Conservation (phyloP, 140 eudicot genomes). For the Ambrosia hybrid region DNA sequence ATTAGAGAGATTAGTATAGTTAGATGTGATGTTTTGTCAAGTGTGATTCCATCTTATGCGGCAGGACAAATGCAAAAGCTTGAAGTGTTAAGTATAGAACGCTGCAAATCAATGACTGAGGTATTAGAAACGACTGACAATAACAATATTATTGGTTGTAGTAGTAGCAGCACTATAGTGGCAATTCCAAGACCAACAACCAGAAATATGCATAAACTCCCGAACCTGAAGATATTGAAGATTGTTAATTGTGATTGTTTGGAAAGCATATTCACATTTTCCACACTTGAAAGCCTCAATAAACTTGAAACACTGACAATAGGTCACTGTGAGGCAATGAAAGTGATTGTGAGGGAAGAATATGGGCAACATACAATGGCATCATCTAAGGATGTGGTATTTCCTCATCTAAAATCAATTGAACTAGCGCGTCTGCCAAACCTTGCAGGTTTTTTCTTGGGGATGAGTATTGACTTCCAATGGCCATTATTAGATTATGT, state of each 20-base stretch:
- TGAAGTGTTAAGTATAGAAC: too few species aligned
- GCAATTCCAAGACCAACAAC: background rate
- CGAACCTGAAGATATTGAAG: background rate
- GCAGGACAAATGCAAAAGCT: too few species aligned
- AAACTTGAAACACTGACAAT: background rate
- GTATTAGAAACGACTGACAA: background rate
- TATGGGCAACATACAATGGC: background rate
- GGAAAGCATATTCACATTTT: background rate
- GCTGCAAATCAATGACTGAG: too few species aligned
- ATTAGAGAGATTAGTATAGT: too few species aligned
- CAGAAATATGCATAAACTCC: background rate
- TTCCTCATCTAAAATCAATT: too few species aligned
- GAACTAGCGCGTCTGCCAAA: too few species aligned
- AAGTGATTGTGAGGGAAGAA: conserved; percentile 22
- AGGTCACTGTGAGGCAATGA: background rate
- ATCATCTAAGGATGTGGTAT: background rate
- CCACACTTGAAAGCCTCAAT: background rate
- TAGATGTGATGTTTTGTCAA: too few species aligned
- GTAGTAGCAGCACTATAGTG: background rate
- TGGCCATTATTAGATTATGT: too few species aligned
- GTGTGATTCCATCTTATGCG: too few species aligned
- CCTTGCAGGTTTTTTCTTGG: too few species aligned
- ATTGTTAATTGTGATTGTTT: background rate
- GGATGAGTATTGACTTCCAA: too few species aligned
- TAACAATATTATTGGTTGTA: background rate